Evolutionary conservation across 331 rosid genomes (phyloP), one percentile per base, ranked within the genome.

Genomic region (Saraca asoca): DNA sequence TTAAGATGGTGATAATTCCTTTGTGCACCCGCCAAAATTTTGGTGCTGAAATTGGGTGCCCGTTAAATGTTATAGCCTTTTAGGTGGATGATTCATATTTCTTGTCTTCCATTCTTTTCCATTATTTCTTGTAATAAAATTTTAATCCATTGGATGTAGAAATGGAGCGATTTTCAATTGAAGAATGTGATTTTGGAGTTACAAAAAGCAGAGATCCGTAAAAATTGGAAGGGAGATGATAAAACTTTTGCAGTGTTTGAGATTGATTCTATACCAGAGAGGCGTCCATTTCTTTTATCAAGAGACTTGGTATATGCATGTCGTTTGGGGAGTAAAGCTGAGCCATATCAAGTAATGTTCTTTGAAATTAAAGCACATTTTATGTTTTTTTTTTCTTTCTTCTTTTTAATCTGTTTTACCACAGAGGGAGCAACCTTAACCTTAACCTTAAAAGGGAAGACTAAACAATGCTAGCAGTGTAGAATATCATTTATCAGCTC

Each of bases 261-360:
- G 52, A 64, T 82, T n/a, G 75, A 58, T 31, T 69, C 69, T 63
- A 17, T 69, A 41, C 72, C 35, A 8, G 56, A 15, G 52, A 20
- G 31, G 12, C 70, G 73, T 1, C 84, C 87, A 12, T 79, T 48
- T 64, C 82, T 82, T 58, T 75, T 79, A 41, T 82, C 84, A 14
- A 72, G 87, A 63, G 84, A 82, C 58, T 31, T 75, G 6, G 84
- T 79, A 24, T 49, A 53, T 37, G 80, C 79, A 44, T 68, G 68
- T 45, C 84, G 77, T 49, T 56, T 46, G 2, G 84, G 58, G 13
- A 60, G 51, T 5, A 20, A 19, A 0, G 14, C 3, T 15, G 64
- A 79, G 18, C 63, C 71, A 7, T 75, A 75, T 68, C 51, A 72
- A 78, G 84, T 79, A 67, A 66, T 17, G 34, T 54, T 45, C 7